These are phyloP conservation scores for Populus euphratica DNA, from an alignment of 345 rosid species.

Conservation along the genomic window DNA sequence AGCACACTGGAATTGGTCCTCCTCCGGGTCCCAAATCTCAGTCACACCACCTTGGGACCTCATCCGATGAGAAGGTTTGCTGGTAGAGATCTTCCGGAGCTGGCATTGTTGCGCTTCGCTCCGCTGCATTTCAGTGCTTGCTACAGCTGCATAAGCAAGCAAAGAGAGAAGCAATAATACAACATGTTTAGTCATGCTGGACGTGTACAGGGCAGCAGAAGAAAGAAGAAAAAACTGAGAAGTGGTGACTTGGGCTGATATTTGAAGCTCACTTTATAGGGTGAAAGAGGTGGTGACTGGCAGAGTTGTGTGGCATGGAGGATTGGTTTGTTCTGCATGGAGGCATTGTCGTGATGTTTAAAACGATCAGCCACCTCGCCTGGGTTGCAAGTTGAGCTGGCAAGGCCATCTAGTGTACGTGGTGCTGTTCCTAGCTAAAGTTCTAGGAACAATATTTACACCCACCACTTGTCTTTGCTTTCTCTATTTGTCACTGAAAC, in stretches of 20 bases:
- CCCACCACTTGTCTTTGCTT: constrained; percentile 2
- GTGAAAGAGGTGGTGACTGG: not conserved
- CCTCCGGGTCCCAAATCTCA: constrained; percentile 32
- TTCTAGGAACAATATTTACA: not conserved
- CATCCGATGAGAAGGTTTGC: constrained; percentile 21
- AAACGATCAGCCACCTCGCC: not conserved
- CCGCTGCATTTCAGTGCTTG: constrained; percentile 9
- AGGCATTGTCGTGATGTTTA: not conserved
- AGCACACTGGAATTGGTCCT: constrained; percentile 36
- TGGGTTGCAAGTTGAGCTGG: not conserved
- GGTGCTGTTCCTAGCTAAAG: not conserved
- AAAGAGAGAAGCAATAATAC: constrained; percentile 11
- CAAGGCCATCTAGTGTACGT: not conserved
- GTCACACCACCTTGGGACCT: constrained; percentile 28
- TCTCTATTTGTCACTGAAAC: not conserved
- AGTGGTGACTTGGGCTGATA: not conserved
- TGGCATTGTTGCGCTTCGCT: constrained; percentile 28
- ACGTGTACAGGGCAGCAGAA: not conserved
- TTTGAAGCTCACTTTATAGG: not conserved
- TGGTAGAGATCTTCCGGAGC: constrained; percentile 18
- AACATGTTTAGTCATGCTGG: not conserved
- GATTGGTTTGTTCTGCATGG: constrained; percentile 4
- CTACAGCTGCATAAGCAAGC: constrained; percentile 3
- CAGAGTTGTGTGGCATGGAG: not conserved
- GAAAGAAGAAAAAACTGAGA: not conserved